A percentile compares a stretch with the other conserved stretches of the same genome.
Conservation (phyloP, 73 alveolate genomes). For the Blepharisma japonicum region DNA sequence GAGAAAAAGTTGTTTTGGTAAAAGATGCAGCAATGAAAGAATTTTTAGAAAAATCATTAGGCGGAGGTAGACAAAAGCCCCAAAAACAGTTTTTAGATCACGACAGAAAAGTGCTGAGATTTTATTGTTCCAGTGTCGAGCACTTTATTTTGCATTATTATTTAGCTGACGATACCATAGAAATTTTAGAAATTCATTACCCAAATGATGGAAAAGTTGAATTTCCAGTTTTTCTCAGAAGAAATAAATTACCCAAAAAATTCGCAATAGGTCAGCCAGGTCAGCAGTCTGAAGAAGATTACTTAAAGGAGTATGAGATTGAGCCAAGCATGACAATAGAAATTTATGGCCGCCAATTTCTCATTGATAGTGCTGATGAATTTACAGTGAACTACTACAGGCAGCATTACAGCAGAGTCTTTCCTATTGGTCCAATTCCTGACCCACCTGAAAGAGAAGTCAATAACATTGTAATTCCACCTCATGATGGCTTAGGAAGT, state of each 20-base stretch:
- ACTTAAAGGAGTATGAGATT: conserved; percentile 74
- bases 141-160: conserved; percentile 83
- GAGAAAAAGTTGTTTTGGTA: conserved; percentile 21
- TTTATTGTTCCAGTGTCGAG: conserved; percentile 71
- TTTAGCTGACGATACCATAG: conserved; percentile 94
- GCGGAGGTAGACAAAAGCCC: conserved; percentile 85
- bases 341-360: conserved; percentile 80
- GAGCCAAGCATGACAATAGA: conserved; percentile 65
- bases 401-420: conserved; percentile 71
- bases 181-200: conserved; percentile 86
- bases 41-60: conserved; percentile 83
- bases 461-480: conserved; percentile 67
- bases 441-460: conserved; percentile 68
- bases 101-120: conserved; percentile 87
- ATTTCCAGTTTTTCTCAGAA: conserved; percentile 81
- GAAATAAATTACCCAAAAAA: conserved; percentile 83
- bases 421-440: conserved; percentile 79
- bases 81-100: conserved; percentile 89
- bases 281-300: conserved; percentile 74
- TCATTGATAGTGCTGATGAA: conserved; percentile 83
- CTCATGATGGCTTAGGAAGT: conserved; percentile 94
- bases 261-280: conserved; percentile 92
- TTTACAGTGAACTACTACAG: conserved; percentile 76
- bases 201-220: conserved; percentile 89
- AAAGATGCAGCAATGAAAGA: conserved; percentile 79